Conservation (phyloP, 2,329 filamentous ascomycete species). For the Clarireedia hainanense region DNA sequence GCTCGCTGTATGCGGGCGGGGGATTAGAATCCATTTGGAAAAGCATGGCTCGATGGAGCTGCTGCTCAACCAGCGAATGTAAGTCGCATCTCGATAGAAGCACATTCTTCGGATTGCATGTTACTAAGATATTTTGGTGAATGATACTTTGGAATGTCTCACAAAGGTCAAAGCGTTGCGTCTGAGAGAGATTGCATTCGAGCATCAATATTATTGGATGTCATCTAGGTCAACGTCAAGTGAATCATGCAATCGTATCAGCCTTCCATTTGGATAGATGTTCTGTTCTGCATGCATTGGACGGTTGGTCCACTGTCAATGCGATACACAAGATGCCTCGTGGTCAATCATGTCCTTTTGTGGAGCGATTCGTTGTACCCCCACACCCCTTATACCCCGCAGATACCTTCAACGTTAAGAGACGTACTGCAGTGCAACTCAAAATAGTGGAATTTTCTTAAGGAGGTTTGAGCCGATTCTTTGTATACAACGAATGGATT, state of each 20-base stretch:
- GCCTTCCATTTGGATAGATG: not conserved
- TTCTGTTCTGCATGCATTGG: too few relatives aligned
- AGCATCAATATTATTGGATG: not conserved
- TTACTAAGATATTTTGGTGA: not conserved
- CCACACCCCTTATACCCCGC: too few relatives aligned
- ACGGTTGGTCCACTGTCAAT: too few relatives aligned
- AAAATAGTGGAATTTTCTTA: too few relatives aligned
- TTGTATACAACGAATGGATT: too few relatives aligned
- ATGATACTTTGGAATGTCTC: not conserved
- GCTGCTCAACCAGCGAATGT: not conserved
- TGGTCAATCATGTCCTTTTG: too few relatives aligned
- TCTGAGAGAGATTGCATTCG: not conserved
- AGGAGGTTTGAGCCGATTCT: too few relatives aligned
- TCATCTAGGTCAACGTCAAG: not conserved
- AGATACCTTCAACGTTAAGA: too few relatives aligned
- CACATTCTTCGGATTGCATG: not conserved
- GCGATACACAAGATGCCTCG: too few relatives aligned
- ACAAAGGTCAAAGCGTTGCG: not conserved
- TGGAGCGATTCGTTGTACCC: too few relatives aligned
- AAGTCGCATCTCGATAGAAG: not conserved
- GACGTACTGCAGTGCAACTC: too few relatives aligned
- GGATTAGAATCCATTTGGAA: not conserved
- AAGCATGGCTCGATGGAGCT: not conserved
- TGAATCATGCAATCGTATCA: not conserved
- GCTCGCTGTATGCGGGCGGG: not conserved